These are phyloP conservation scores for Chaetomium sp. DNA, from an alignment of 2,329 filamentous ascomycete genomes.

Conservation along the genomic window DNA sequence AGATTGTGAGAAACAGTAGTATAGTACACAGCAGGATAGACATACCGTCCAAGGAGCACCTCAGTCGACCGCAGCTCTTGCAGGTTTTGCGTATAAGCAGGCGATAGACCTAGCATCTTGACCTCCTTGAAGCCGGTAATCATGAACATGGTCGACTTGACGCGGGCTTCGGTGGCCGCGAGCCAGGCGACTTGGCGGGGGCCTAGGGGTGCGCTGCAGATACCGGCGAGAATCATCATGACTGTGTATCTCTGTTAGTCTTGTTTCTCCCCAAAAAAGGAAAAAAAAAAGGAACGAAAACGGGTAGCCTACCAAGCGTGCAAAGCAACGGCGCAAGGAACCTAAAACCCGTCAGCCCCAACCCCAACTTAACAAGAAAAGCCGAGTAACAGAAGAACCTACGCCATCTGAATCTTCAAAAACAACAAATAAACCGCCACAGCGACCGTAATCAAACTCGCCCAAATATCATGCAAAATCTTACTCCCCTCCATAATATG, in stretches of 20 bases:
- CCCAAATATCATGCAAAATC: slow-evolving; percentile 13
- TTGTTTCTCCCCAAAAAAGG: neutral
- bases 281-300: too few species aligned
- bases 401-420: slow-evolving; percentile 11
- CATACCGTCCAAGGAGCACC: slow-evolving; percentile 6
- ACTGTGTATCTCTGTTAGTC: neutral
- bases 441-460: slow-evolving; percentile 7
- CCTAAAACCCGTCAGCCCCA: neutral
- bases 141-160: slow-evolving; percentile 13
- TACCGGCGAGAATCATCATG: slow-evolving; percentile 8
- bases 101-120: slow-evolving; percentile 10
- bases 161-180: slow-evolving; percentile 6
- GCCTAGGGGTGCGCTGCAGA: slow-evolving; percentile 6
- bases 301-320: slow-evolving; percentile 9
- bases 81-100: slow-evolving; percentile 5
- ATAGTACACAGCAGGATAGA: too few species aligned
- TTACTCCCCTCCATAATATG: slow-evolving; percentile 11
- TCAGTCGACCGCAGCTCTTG: slow-evolving; percentile 7
- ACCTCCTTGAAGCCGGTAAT: slow-evolving; percentile 11
- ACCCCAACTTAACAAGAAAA: neutral
- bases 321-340: slow-evolving; percentile 11
- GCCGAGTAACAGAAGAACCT: neutral
- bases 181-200: slow-evolving; percentile 11
- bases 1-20: neutral
- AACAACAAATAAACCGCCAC: slow-evolving; percentile 9